Base-by-base conservation (phyloP, 1,284 basidiomycete species). In the Amylostereum areolatum region DNA sequence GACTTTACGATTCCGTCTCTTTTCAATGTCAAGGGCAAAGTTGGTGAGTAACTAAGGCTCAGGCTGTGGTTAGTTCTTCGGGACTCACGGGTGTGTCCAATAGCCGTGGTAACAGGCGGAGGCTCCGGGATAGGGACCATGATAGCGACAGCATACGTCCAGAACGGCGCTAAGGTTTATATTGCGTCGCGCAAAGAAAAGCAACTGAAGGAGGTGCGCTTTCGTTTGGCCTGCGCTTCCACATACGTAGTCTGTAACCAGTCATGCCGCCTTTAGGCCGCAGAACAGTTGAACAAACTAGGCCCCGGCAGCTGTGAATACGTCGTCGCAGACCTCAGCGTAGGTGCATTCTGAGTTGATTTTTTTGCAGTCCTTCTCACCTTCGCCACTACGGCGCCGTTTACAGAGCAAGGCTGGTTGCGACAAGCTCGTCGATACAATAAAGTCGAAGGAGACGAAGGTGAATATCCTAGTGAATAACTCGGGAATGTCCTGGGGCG, bases 381-480 rank as follows among this genome's bases (percentile, higher is more conserved):
- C 10, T 30, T 27, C 10, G 12, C 47, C 33, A 24, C 45, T 33
- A 37, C 45, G 11, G 34, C 8, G 24, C 27, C 27, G 37, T 41
- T 47, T 47, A 27, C 39, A 89, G 85, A 78, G 74, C 34, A 92
- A 85, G 68, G 83, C 85, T 0, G 92, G 92, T 1, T 92, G 90
- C 59, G 81, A 93, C 50, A 77, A 77, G 0, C 77, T 95, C 48
- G 80, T 84, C 34, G 66, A 72, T 4, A 78, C 83, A 50, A 78
- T 93, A 65, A 83, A 84, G 59, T 73, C 78, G 55, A 78, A 74
- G 39, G 88, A 90, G 64, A 67, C 63, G 37, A 85, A 83, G 52
- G 70, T 95, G 2, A 85, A 91, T 54, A 81, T 90, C 47, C 75
- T 91, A 9, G 78, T 92, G 43, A 92, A 92, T 65, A 92, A 91